Evolutionary conservation across 306 rosid species (phyloP).

Genomic region (Citrullus mucosospermus): DNA sequence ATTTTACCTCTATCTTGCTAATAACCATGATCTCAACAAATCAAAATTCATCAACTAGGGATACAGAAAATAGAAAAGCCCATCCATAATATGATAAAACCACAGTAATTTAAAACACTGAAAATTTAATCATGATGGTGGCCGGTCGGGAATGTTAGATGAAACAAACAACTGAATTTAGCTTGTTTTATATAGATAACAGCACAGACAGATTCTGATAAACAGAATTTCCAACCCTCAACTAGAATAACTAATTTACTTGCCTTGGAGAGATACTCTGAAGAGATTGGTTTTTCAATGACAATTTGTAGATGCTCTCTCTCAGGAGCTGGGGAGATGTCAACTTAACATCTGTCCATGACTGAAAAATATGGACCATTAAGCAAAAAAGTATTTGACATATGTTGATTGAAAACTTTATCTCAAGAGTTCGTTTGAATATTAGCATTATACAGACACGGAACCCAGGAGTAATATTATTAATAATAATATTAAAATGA

Average conservation of each 20-base stretch:
- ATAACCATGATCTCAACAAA: neutral
- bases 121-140: neutral
- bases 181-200: neutral
- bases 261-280: slow-evolving; percentile 57
- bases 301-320: slow-evolving; percentile 59
- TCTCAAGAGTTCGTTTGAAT: neutral
- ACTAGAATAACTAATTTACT: slow-evolving; percentile 4
- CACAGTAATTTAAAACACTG: neutral
- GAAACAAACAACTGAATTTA: neutral
- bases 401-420: neutral
- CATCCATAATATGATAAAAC: neutral
- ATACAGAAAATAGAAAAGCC: neutral
- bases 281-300: slow-evolving; percentile 38
- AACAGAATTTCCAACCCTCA: neutral
- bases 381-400: neutral
- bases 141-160: neutral
- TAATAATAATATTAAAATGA: neutral
- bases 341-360: slow-evolving; percentile 75
- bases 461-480: neutral
- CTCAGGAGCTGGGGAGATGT: slow-evolving; percentile 86
- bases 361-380: slow-evolving; percentile 27
- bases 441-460: neutral
- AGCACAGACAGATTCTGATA: neutral
- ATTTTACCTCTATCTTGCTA: neutral
- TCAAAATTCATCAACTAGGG: neutral